These are phyloP conservation scores for Candida buenavistaensis DNA, from an alignment of 1,139 yeast genomes.

Conservation along the genomic window DNA sequence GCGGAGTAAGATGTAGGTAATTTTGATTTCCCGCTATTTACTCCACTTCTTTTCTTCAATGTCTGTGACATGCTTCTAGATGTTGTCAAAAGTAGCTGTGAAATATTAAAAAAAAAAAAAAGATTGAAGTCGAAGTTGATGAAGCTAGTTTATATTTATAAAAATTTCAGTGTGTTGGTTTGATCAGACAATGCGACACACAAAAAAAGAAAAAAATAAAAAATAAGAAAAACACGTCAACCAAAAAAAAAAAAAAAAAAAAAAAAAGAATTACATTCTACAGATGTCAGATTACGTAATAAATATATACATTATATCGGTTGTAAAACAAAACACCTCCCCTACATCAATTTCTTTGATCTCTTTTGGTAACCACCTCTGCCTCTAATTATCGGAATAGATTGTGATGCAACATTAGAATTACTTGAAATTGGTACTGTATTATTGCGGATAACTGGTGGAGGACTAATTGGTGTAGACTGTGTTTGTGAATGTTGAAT, in stretches of 20 bases:
- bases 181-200: slow-evolving; percentile 3
- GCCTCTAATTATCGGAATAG: slow-evolving; percentile 42
- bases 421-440: slow-evolving; percentile 4
- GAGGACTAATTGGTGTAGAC: slow-evolving; percentile 10
- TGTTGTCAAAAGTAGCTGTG: background rate
- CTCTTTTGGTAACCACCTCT: slow-evolving; percentile 54
- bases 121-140: background rate
- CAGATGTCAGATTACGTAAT: too few species aligned
- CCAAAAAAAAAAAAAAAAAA: slow-evolving; percentile 1
- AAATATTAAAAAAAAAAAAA: background rate
- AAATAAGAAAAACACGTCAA: slow-evolving; percentile 3
- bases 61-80: slow-evolving; percentile 12
- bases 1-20: slow-evolving; percentile 6
- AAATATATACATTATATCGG: too few species aligned
- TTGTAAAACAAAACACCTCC: too few species aligned
- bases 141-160: background rate
- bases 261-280: background rate
- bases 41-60: slow-evolving; percentile 27
- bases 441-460: slow-evolving; percentile 9
- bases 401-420: slow-evolving; percentile 2
- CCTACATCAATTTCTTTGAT: slow-evolving; percentile 37
- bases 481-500: slow-evolving; percentile 7
- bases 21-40: slow-evolving; percentile 13
- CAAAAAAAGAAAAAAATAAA: slow-evolving; percentile 2
- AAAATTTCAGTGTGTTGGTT: slow-evolving; percentile 1